Evolutionary conservation across 257 asterid species (phyloP).

Genomic region (Jasminum sambac): DNA sequence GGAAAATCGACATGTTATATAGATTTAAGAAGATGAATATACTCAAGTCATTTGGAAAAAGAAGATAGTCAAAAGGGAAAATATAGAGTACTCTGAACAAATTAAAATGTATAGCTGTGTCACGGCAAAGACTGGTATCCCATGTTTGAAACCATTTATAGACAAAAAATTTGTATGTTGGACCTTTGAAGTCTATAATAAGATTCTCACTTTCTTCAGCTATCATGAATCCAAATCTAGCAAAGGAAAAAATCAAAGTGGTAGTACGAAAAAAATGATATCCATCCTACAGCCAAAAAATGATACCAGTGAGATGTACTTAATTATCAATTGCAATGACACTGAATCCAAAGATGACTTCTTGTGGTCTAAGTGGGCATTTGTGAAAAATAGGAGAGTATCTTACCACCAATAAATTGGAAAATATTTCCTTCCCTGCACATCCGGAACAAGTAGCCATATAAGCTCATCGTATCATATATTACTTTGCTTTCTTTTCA

Average conservation of each 20-base stretch:
- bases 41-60: neutral
- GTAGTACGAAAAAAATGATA: neutral
- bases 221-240: neutral
- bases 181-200: neutral
- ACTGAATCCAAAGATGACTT: neutral
- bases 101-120: neutral
- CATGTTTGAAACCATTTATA: neutral
- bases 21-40: neutral
- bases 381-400: neutral
- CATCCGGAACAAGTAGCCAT: neutral
- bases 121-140: neutral
- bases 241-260: neutral
- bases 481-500: neutral
- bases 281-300: neutral
- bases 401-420: neutral
- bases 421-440: neutral
- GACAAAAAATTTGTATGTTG: neutral
- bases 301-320: neutral
- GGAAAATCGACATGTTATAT: neutral
- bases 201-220: neutral
- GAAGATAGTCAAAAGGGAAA: constrained; percentile 5
- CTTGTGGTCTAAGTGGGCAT: neutral
- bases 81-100: neutral
- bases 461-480: neutral
- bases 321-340: neutral